phyloP scores from a whole-genome alignment of 495 filamentous ascomycete genomes.

The Poronia punctata region DNA sequence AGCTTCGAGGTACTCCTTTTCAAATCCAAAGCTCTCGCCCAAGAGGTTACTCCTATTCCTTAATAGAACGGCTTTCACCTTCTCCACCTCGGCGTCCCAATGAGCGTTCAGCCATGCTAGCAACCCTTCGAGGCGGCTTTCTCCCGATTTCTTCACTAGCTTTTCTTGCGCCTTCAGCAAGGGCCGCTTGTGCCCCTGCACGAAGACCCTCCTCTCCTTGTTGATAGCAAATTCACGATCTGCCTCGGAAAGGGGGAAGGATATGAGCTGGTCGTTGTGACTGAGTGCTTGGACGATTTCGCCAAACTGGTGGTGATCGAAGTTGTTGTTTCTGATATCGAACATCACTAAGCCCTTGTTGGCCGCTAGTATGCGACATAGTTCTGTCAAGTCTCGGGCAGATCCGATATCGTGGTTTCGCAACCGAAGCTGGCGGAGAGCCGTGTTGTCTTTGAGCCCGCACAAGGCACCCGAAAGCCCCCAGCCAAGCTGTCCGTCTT shows the following conservation, averaged over 20 bases:
- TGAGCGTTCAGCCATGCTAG: slow-evolving; percentile 12
- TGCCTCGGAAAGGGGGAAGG: slow-evolving; percentile 17
- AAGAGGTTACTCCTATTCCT: slow-evolving; percentile 13
- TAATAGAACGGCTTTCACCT: slow-evolving; percentile 11
- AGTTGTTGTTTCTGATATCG: slow-evolving; percentile 34
- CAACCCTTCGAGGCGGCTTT: slow-evolving; percentile 15
- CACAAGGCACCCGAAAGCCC: slow-evolving; percentile 72
- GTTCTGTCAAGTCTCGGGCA: slow-evolving; percentile 36
- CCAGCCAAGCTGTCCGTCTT: slow-evolving; percentile 75
- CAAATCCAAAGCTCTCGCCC: slow-evolving; percentile 11
- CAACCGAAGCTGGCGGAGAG: slow-evolving; percentile 68
- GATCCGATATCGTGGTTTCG: slow-evolving; percentile 49
- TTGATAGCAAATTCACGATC: slow-evolving; percentile 19
- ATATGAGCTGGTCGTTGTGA: slow-evolving; percentile 19
- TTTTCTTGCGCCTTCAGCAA: slow-evolving; percentile 10
- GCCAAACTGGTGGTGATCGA: slow-evolving; percentile 28
- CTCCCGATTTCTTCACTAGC: slow-evolving; percentile 14
- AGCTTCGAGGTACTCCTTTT: slow-evolving; percentile 15
- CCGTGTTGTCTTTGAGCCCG: slow-evolving; percentile 68
- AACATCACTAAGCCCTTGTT: slow-evolving; percentile 26
- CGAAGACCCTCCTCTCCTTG: slow-evolving; percentile 16
- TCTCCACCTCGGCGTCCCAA: slow-evolving; percentile 17
- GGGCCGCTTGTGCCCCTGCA: slow-evolving; percentile 9
- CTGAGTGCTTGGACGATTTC: slow-evolving; percentile 19
- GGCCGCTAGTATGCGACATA: slow-evolving; percentile 18